Conservation (phyloP, 2,329 filamentous ascomycete species). For the Claviceps sp. region DNA sequence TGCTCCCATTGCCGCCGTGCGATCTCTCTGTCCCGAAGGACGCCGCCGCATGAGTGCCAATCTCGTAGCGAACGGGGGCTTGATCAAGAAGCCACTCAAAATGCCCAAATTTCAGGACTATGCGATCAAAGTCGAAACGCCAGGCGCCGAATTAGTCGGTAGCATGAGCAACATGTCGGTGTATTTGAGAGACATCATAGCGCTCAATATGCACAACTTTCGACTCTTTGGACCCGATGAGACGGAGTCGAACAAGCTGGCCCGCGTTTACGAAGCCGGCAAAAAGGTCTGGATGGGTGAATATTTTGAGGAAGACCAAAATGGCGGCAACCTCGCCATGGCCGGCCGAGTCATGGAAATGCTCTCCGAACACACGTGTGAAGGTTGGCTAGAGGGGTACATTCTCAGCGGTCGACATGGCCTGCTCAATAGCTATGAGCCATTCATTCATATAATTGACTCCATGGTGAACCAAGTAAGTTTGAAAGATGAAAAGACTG, state of each 20-base stretch:
- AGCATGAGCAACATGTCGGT: constrained; percentile 59
- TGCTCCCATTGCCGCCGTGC: constrained; percentile 48
- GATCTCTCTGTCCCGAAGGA: constrained; percentile 50
- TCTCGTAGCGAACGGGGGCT: constrained; percentile 59
- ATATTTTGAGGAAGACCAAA: constrained; percentile 61
- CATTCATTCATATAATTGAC: constrained; percentile 72
- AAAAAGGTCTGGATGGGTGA: constrained; percentile 75
- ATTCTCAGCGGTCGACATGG: constrained; percentile 62
- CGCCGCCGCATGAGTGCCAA: constrained; percentile 64
- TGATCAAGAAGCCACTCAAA: constrained; percentile 50
- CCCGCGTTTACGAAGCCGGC: constrained; percentile 54
- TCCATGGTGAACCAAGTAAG: constrained; percentile 66
- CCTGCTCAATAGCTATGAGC: constrained; percentile 68
- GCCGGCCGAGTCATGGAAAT: constrained; percentile 71
- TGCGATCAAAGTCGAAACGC: constrained; percentile 45
- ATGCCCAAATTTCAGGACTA: constrained; percentile 61
- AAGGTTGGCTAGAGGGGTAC: constrained; percentile 73
- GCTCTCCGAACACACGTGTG: constrained; percentile 66
- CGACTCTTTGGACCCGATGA: constrained; percentile 69
- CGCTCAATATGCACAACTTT: constrained; percentile 52
- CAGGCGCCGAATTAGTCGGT: constrained; percentile 40
- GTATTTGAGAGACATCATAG: constrained; percentile 56
- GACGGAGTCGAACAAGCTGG: constrained; percentile 70
- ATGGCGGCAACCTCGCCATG: constrained; percentile 59
- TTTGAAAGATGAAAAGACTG: neutral